A percentile compares a stretch with the other conserved stretches of the same genome.
Evolutionary conservation across 768 basidiomycete genomes (phyloP).

Genomic region (Rubroboletus satanas): DNA sequence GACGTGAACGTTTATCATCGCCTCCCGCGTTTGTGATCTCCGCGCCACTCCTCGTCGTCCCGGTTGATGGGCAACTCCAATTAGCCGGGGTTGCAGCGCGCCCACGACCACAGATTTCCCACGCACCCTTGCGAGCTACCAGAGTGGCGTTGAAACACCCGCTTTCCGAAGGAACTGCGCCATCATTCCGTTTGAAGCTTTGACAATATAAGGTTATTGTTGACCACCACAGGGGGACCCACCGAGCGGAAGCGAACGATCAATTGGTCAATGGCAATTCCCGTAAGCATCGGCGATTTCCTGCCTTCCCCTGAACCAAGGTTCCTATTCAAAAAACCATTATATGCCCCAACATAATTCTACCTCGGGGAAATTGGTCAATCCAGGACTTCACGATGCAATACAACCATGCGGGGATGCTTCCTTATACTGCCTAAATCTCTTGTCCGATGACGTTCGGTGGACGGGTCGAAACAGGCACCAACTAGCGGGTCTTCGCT

Average conservation of each 20-base stretch:
- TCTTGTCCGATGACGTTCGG: constrained; percentile 9
- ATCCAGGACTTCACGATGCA: constrained; percentile 4
- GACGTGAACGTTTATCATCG: background rate
- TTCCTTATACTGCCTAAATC: constrained; percentile 2
- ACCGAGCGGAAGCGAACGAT: constrained; percentile 3
- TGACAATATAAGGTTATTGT: background rate
- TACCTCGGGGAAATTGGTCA: background rate
- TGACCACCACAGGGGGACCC: background rate
- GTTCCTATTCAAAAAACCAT: constrained; percentile 3
- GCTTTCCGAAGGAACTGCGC: constrained; percentile 2
- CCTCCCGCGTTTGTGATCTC: background rate
- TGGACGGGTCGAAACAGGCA: constrained; percentile 13
- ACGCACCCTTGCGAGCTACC: background rate
- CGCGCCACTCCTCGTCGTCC: background rate
- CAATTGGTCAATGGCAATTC: constrained; percentile 8
- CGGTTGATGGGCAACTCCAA: background rate
- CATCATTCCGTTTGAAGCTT: background rate
- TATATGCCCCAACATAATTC: background rate
- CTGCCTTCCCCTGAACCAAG: constrained; percentile 2
- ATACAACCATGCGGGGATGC: constrained; percentile 26
- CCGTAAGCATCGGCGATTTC: constrained; percentile 10
- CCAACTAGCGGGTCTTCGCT: constrained; percentile 5
- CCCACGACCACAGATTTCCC: background rate
- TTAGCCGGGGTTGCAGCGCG: background rate
- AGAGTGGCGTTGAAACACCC: constrained; percentile 1